These are phyloP conservation scores for Clohesyomyces aquaticus DNA, from an alignment of 495 filamentous ascomycete genomes.

Conservation along the genomic window DNA sequence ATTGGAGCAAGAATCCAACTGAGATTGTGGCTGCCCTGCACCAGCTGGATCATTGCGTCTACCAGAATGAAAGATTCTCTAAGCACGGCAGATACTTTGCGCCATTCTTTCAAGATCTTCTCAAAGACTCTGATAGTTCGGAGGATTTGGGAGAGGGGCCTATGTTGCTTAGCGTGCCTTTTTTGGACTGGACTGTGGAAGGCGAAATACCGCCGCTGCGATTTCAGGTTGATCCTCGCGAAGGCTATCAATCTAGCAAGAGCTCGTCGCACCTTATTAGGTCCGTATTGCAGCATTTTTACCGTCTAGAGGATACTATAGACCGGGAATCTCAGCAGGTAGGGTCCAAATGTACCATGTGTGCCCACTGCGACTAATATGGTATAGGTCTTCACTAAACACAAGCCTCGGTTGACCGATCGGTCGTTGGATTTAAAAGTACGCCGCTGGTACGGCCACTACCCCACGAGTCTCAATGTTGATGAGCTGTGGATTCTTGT, in stretches of 20 bases:
- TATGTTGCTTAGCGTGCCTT: conserved; percentile 47
- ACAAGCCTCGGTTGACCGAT: conserved; percentile 48
- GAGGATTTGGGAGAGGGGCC: conserved; percentile 29
- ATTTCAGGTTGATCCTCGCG: conserved; percentile 47
- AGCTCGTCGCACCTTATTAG: conserved; percentile 44
- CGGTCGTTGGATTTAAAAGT: conserved; percentile 48
- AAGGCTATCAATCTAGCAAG: conserved; percentile 46
- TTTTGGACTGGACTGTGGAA: conserved; percentile 47
- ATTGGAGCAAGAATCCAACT: conserved; percentile 31
- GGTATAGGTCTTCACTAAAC: conserved; percentile 43
- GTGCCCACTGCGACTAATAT: background rate
- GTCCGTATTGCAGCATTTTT: conserved; percentile 48
- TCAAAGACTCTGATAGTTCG: conserved; percentile 1
- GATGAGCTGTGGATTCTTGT: conserved; percentile 51
- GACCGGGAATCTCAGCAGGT: conserved; percentile 45
- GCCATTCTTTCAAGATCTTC: conserved; percentile 46
- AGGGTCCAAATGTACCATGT: background rate
- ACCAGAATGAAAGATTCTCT: conserved; percentile 47
- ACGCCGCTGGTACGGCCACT: conserved; percentile 50
- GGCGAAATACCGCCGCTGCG: conserved; percentile 44
- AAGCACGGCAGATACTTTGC: conserved; percentile 50
- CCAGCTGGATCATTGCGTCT: conserved; percentile 43
- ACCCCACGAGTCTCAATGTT: conserved; percentile 47
- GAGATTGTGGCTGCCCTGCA: conserved; percentile 27
- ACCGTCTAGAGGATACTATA: conserved; percentile 48